These are phyloP conservation scores for Cadophora sp. DNA, from an alignment of 2,329 filamentous ascomycete genomes.

Conservation along the genomic window DNA sequence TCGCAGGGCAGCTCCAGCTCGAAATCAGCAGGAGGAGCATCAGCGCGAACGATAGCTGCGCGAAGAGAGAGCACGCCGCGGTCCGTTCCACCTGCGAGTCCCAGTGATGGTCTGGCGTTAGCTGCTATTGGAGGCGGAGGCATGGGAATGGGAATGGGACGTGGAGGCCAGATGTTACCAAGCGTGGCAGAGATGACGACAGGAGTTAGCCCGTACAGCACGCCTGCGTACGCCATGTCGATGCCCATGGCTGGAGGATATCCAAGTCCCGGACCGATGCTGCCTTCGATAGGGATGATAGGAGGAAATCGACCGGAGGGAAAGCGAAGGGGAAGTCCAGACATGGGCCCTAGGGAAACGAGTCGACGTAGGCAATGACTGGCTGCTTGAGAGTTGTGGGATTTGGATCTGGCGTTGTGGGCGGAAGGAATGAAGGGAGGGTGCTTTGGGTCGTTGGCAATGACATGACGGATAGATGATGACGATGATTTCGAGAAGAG, in stretches of 20 bases:
- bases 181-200: constrained; percentile 69
- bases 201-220: constrained; percentile 65
- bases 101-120: constrained; percentile 46
- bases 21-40: constrained; percentile 23
- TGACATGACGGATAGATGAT: constrained; percentile 15
- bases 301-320: constrained; percentile 43
- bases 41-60: constrained; percentile 41
- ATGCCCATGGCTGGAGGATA: constrained; percentile 40
- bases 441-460: not conserved
- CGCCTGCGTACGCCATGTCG: constrained; percentile 58
- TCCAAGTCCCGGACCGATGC: constrained; percentile 52
- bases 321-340: constrained; percentile 62
- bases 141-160: constrained; percentile 38
- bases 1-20: constrained; percentile 31
- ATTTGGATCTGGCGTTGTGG: constrained; percentile 20
- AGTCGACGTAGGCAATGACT: constrained; percentile 52
- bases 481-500: constrained; percentile 24
- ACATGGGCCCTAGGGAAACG: constrained; percentile 53
- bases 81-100: constrained; percentile 48
- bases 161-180: constrained; percentile 54
- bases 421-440: not conserved
- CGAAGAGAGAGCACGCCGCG: constrained; percentile 45
- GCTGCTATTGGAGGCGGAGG: constrained; percentile 41
- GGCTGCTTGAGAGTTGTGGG: constrained; percentile 9
- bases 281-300: constrained; percentile 43